Evolutionary conservation across 2,329 filamentous ascomycete genomes (phyloP).

Genomic region (Calonectria hawksworthii): DNA sequence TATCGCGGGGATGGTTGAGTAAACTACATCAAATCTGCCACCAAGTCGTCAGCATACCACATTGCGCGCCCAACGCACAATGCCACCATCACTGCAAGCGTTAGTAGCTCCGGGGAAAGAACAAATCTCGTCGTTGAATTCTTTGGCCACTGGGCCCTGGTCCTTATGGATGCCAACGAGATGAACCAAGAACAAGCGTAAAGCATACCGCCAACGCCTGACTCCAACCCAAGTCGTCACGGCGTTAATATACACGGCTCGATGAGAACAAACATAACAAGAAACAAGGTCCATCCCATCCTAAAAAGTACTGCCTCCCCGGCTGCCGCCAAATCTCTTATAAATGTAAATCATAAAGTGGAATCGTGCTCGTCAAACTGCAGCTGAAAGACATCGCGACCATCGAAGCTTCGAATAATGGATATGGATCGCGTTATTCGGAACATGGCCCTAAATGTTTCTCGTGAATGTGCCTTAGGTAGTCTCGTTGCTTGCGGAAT

Average conservation of each 20-base stretch:
- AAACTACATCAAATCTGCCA: slow-evolving; percentile 14
- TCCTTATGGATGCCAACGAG: slow-evolving; percentile 32
- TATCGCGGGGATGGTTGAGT: slow-evolving; percentile 9
- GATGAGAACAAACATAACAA: slow-evolving; percentile 18
- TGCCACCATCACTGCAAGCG: slow-evolving; percentile 47
- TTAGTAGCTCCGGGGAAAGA: slow-evolving; percentile 43
- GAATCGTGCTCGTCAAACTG: slow-evolving; percentile 33
- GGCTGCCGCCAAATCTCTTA: slow-evolving; percentile 20
- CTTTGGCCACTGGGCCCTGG: slow-evolving; percentile 42
- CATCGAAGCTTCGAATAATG: not conserved
- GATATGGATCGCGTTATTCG: slow-evolving; percentile 34
- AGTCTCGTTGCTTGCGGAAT: slow-evolving; percentile 78
- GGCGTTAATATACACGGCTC: slow-evolving; percentile 44
- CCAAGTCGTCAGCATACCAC: slow-evolving; percentile 30
- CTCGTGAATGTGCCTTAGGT: slow-evolving; percentile 67
- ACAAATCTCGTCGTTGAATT: slow-evolving; percentile 44
- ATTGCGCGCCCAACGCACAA: slow-evolving; percentile 23
- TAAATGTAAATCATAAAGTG: slow-evolving; percentile 19
- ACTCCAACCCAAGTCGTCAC: slow-evolving; percentile 37
- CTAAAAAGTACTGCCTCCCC: not conserved
- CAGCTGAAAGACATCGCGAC: slow-evolving; percentile 25
- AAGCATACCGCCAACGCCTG: slow-evolving; percentile 33
- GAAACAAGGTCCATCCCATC: not conserved
- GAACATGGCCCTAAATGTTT: slow-evolving; percentile 52
- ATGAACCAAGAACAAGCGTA: slow-evolving; percentile 26